phyloP scores from a whole-genome alignment of 2,329 filamentous ascomycete species.

The Colletotrichum australisinense region DNA sequence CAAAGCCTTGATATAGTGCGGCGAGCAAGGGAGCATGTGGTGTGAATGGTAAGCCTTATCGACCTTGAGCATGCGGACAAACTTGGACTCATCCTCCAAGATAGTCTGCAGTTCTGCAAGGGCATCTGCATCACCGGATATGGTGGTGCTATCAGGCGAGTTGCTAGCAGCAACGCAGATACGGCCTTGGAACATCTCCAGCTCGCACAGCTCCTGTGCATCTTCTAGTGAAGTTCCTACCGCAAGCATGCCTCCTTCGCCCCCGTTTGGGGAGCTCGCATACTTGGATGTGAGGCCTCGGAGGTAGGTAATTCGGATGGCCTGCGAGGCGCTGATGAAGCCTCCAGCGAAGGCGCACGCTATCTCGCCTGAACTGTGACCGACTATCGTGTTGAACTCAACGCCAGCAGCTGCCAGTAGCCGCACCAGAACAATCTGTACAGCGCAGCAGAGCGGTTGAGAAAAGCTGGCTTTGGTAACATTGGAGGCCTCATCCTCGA shows the following conservation, averaged over 20 bases:
- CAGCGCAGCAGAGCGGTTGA: conserved; percentile 33
- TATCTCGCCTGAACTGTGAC: conserved; percentile 63
- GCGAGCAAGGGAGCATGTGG: neutral
- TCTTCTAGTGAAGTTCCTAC: conserved; percentile 37
- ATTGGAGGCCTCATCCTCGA: conserved; percentile 32
- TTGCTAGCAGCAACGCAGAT: conserved; percentile 41
- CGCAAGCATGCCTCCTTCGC: conserved; percentile 41
- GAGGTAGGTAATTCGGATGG: conserved; percentile 41
- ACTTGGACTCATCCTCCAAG: conserved; percentile 39
- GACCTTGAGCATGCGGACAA: conserved; percentile 42
- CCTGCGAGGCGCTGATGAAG: conserved; percentile 43
- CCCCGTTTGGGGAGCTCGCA: conserved; percentile 11
- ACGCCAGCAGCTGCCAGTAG: conserved; percentile 45
- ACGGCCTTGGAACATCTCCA: conserved; percentile 32
- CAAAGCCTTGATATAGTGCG: neutral
- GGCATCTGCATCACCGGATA: conserved; percentile 43
- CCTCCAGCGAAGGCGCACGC: conserved; percentile 61
- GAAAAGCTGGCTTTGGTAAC: conserved; percentile 37
- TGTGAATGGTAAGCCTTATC: conserved; percentile 43
- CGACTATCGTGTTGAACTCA: conserved; percentile 50
- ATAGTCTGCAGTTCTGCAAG: conserved; percentile 39
- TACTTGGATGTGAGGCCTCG: conserved; percentile 27
- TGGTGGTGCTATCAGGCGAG: conserved; percentile 37
- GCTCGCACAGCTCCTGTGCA: conserved; percentile 14
- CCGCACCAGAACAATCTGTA: conserved; percentile 41